Evolutionary conservation across 163 green algal species (phyloP).

Genomic region (Scenedesmus sp.): DNA sequence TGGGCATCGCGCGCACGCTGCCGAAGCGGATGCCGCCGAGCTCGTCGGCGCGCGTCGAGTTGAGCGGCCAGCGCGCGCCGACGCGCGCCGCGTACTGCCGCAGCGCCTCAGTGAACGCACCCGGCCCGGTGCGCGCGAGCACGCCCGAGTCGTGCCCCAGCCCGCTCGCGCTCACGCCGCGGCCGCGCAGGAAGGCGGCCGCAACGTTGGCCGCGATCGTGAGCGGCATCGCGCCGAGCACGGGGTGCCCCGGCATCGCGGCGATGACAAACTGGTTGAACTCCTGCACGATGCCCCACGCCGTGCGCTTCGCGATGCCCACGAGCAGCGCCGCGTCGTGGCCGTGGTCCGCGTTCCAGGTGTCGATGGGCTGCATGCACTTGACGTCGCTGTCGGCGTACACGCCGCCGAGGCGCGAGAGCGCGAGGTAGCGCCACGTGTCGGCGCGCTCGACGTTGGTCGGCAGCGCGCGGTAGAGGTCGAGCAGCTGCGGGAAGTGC

Average conservation of each 20-base stretch:
- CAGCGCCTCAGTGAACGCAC: constrained; percentile 28
- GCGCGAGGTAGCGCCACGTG: constrained; percentile 29
- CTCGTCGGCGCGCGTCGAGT: constrained; percentile 25
- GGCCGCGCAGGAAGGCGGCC: constrained; percentile 1
- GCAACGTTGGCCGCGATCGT: constrained; percentile 32
- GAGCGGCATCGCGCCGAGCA: constrained; percentile 20
- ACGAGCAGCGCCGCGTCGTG: constrained; percentile 29
- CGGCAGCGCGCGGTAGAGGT: constrained; percentile 19
- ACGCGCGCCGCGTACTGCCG: constrained; percentile 11
- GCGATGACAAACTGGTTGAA: constrained; percentile 45
- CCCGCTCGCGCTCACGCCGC: background rate
- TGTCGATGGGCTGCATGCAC: constrained; percentile 36
- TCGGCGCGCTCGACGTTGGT: constrained; percentile 38
- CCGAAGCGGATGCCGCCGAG: constrained; percentile 25
- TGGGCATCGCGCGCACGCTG: constrained; percentile 33
- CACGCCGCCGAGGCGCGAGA: constrained; percentile 26
- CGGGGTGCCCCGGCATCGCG: constrained; percentile 28
- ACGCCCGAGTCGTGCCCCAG: constrained; percentile 1
- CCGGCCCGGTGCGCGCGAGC: constrained; percentile 20
- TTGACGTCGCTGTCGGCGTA: constrained; percentile 39
- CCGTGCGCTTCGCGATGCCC: constrained; percentile 28
- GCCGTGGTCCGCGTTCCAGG: constrained; percentile 30
- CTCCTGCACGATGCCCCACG: background rate
- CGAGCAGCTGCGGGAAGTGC: constrained; percentile 33
- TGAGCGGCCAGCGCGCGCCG: constrained; percentile 19